phyloP scores from a whole-genome alignment of 768 basidiomycete species.

The Scleroderma bovista region DNA sequence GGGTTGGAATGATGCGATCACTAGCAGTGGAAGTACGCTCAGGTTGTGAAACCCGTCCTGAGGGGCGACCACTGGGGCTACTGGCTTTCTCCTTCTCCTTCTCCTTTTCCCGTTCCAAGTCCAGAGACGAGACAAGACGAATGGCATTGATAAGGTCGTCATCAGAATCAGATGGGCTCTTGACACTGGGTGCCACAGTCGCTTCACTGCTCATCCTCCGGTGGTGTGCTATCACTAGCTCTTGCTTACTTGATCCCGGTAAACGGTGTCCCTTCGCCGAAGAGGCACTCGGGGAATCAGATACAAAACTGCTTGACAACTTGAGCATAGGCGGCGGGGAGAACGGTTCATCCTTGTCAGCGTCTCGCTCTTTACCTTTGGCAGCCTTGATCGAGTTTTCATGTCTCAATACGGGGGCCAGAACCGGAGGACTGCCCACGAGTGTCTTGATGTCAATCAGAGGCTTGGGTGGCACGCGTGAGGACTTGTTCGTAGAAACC shows the following conservation, averaged over 20 bases:
- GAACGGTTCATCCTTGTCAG: conserved; percentile 24
- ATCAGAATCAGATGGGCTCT: conserved; percentile 11
- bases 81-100: conserved; percentile 4
- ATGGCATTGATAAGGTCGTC: conserved; percentile 29
- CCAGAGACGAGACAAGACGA: conserved; percentile 24
- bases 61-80: background rate
- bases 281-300: conserved; percentile 7
- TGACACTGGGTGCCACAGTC: conserved; percentile 4
- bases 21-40: background rate
- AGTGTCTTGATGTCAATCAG: conserved; percentile 35
- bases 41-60: background rate
- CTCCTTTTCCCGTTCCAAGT: conserved; percentile 15
- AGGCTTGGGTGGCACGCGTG: conserved; percentile 37
- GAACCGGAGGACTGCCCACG: conserved; percentile 31
- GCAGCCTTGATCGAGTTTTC: conserved; percentile 23
- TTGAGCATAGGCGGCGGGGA: conserved; percentile 23
- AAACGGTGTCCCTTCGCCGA: conserved; percentile 5
- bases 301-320: conserved; percentile 13
- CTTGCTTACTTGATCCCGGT: background rate
- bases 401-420: conserved; percentile 25
- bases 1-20: conserved; percentile 42
- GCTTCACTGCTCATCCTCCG: conserved; percentile 16
- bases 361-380: conserved; percentile 15
- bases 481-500: conserved; percentile 23
- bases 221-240: conserved; percentile 4